phyloP scores from a whole-genome alignment of 202 grass and related monocot species.

The Dendrocalamus latiflorus region DNA sequence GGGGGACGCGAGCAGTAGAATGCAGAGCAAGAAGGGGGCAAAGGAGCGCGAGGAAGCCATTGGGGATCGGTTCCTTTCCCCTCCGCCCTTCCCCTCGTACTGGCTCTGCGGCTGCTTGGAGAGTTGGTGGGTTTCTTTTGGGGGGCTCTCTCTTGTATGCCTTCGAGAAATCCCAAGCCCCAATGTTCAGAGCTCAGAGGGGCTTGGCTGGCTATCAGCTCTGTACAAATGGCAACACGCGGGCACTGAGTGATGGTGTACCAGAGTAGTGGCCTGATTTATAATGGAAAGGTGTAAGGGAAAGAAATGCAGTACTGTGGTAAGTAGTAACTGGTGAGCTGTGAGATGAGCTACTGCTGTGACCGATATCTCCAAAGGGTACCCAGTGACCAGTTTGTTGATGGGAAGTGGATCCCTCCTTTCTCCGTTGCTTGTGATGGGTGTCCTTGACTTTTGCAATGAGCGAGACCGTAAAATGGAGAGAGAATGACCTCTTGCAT shows the following conservation, averaged over 20 bases:
- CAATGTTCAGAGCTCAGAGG: conserved; percentile 12
- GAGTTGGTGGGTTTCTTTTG: conserved; percentile 27
- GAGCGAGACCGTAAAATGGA: not conserved
- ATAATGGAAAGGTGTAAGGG: not conserved
- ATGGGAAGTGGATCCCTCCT: not conserved
- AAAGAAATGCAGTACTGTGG: no score
- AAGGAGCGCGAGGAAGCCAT: conserved; percentile 47
- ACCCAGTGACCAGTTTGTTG: not conserved
- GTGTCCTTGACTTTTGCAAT: not conserved
- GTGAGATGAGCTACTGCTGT: not conserved
- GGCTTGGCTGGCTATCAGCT: not conserved
- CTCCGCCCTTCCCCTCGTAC: not conserved
- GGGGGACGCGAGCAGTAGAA: conserved; percentile 4
- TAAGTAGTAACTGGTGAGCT: not conserved
- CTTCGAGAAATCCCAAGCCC: conserved; percentile 55
- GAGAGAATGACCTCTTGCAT: not conserved
- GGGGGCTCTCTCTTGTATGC: conserved; percentile 27
- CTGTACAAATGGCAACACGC: conserved; percentile 35
- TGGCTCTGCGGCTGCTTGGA: conserved; percentile 1
- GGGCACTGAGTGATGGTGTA: not conserved
- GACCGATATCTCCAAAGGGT: not conserved
- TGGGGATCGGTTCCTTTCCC: not conserved
- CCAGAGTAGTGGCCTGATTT: conserved; percentile 5
- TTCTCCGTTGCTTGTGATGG: not conserved
- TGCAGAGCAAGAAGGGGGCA: conserved; percentile 20